A percentile compares a stretch with the other conserved stretches of the same genome.
Conservation (phyloP, 306 rosid species). For the Quercus alba region DNA sequence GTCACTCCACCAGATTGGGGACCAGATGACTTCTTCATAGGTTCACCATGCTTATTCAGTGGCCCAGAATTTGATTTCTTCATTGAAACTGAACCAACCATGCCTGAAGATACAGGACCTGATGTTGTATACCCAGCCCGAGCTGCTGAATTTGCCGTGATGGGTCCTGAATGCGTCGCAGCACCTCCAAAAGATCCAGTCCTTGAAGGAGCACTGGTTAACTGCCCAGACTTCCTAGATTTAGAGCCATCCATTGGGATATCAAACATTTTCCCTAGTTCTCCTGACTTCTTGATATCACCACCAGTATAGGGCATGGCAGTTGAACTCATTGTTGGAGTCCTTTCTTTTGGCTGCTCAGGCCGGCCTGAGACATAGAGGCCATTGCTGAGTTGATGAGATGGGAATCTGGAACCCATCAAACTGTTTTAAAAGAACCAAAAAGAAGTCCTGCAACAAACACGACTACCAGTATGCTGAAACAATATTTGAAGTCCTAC, state of each 20-base stretch:
- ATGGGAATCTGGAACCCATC: conserved; percentile 98
- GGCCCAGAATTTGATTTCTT: conserved; percentile 97
- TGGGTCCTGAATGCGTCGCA: conserved; percentile 94
- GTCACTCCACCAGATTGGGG: conserved; percentile 98
- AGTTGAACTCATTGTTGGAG: conserved; percentile 90
- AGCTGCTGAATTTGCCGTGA: conserved; percentile 65
- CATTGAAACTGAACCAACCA: conserved; percentile 69
- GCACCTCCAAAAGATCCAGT: conserved; percentile 95
- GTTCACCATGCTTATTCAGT: conserved; percentile 92
- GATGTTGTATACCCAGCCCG: conserved; percentile 71
- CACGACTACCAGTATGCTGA: conserved; percentile 8
- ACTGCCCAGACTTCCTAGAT: conserved; percentile 91
- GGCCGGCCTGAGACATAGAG: conserved; percentile 98
- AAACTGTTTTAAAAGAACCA: conserved; percentile 32
- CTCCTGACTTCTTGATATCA: conserved; percentile 92
- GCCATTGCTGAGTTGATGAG: conserved; percentile 99
- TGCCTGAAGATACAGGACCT: conserved; percentile 64
- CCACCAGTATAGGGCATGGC: conserved; percentile 99
- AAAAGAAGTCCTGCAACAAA: conserved; percentile 17
- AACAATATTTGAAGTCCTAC: conserved; percentile 30
- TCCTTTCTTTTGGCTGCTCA: conserved; percentile 94
- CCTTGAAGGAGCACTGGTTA: conserved; percentile 70
- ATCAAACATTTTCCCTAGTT: conserved; percentile 97
- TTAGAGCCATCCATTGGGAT: conserved; percentile 87
- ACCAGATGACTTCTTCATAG: conserved; percentile 90